Conservation (phyloP, 306 rosid genomes). For the Quercus dentata region DNA sequence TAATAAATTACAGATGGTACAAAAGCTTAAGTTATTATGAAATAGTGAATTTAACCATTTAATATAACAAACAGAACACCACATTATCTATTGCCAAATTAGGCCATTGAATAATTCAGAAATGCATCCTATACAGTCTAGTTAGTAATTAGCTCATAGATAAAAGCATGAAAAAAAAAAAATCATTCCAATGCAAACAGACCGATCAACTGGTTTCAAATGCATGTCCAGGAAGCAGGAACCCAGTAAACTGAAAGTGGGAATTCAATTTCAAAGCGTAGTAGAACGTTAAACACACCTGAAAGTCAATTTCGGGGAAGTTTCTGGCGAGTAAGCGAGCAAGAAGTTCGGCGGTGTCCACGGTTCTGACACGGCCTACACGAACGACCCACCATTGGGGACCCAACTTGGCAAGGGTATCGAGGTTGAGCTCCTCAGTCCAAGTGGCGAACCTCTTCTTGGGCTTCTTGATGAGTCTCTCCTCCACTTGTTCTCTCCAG, state of each 20-base stretch:
- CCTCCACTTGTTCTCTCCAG: conserved; percentile 83
- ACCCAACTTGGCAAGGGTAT: conserved; percentile 61
- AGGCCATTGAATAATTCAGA: not conserved
- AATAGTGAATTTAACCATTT: too few species aligned
- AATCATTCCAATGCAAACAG: too few species aligned
- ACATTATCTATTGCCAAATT: not conserved
- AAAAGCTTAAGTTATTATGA: too few species aligned
- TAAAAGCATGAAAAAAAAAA: not conserved
- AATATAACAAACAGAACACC: too few species aligned
- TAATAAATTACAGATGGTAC: too few species aligned
- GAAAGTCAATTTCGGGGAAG: conserved; percentile 57
- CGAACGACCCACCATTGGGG: conserved; percentile 84
- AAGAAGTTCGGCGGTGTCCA: conserved; percentile 51
- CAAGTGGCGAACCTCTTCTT: conserved; percentile 58
- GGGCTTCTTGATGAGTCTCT: conserved; percentile 62
- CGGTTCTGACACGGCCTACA: conserved; percentile 52
- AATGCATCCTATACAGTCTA: not conserved
- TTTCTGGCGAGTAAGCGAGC: conserved; percentile 62
- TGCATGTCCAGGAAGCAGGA: not conserved
- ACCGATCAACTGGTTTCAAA: too few species aligned
- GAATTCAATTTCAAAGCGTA: not conserved
- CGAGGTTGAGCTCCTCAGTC: conserved; percentile 78
- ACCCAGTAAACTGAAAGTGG: not conserved
- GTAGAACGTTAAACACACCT: conserved; percentile 30
- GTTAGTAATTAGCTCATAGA: not conserved